These are phyloP conservation scores for Halocafeteria seosinensis DNA, from an alignment of 108 stramenopile species.

Conservation along the genomic window DNA sequence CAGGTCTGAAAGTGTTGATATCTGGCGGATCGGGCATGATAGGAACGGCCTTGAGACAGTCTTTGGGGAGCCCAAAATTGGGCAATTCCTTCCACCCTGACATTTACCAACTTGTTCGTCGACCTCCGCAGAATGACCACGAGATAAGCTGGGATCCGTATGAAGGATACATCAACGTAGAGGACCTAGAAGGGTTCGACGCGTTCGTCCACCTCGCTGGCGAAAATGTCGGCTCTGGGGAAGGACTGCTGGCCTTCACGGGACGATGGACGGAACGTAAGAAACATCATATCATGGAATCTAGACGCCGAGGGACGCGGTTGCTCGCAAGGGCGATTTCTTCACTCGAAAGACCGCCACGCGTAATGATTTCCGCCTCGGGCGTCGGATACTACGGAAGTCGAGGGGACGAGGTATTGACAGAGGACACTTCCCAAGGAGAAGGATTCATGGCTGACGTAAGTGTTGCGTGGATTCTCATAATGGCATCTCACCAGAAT, in stretches of 20 bases:
- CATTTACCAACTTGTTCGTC: background rate
- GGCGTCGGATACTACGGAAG: constrained; percentile 8
- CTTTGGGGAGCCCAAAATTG: background rate
- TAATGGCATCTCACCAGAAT: no score
- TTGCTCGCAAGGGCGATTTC: background rate
- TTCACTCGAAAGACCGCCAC: background rate
- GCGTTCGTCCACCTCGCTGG: constrained; percentile 8
- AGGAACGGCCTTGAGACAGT: background rate
- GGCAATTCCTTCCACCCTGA: background rate
- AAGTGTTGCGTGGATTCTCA: no score
- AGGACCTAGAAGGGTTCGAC: constrained; percentile 1
- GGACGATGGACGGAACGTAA: constrained; percentile 8
- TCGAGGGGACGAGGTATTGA: background rate
- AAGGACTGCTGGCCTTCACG: background rate
- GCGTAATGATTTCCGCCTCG: background rate
- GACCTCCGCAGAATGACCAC: background rate
- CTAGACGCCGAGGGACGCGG: background rate
- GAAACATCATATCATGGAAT: background rate
- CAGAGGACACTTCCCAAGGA: background rate
- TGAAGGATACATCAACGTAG: background rate
- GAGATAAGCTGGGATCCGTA: constrained; percentile 7
- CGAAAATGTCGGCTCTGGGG: constrained; percentile 7
- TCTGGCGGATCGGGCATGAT: background rate
- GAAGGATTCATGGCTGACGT: constrained; percentile 7
- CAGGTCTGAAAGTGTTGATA: background rate